Evolutionary conservation across 192 early-diverging fungal species (phyloP), one percentile per base, ranked within the genome.

Genomic region (Podila verticillata): DNA sequence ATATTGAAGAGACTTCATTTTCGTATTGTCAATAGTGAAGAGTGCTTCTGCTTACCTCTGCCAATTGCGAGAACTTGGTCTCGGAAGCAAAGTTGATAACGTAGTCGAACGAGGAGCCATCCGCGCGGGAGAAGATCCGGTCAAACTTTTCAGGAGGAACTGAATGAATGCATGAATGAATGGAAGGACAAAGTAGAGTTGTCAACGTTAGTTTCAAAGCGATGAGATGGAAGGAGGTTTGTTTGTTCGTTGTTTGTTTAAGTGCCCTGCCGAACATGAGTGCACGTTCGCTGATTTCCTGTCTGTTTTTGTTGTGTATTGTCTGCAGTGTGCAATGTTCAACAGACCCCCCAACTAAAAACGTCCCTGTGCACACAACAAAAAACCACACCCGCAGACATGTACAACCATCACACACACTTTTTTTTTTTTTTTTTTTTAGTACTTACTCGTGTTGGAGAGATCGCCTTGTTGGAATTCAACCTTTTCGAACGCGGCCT

Each of bases 81-180:
- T 98, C 96, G 19, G 91, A 90, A 15, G 95, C 96, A 73, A 95
- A 88, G 83, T 99, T 96, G 86, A 98, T 92, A 7, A 98, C 97
- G 66, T 92, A 95, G 84, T 99, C 96, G 83, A 92, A 98, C 39
- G 84, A 73, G 4, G 74, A 72, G 7, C 86, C 89, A 63, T 94
- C 91, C 31, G 88, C 87, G 20, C 84, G 82, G 8, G 87, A 85
- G 81, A 93, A 97, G 30, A 89, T 90, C 63, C 90, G 88, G 72
- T 92, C 91, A 56, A 93, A 87, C 32, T 91, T 87, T 63, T 87
- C 94, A 91, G 74, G 63, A 39, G 75, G 75, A 49, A 78, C 75
- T 78, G 61, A 19, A 24, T 2, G 19, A 44, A 30, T 29, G 31
- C 28, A 65, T 32, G 6, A 32, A 51, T 19, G 35, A 57, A 44